A percentile compares a stretch with the other conserved stretches of the same genome.
Conservation (phyloP, 306 rosid species). For the Leucaena leucocephala region DNA sequence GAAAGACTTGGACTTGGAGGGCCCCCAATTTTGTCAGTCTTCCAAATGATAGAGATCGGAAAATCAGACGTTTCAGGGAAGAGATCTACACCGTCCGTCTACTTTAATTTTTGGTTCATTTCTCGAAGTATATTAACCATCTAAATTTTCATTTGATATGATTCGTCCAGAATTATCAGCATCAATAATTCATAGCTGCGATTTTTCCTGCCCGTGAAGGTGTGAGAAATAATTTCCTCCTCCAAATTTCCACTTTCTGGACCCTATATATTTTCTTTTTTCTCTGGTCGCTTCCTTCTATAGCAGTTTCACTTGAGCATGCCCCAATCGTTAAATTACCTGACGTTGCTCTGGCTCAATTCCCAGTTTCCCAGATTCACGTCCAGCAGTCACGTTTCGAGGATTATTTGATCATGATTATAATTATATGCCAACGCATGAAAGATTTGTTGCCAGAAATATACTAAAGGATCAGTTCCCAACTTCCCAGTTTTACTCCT, state of each 20-base stretch:
- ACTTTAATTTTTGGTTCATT: neutral
- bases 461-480: neutral
- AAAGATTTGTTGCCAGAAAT: neutral
- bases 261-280: too few species aligned
- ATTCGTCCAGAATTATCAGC: too few species aligned
- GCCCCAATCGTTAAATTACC: too few species aligned
- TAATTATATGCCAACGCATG: neutral
- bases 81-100: neutral
- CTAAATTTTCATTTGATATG: too few species aligned
- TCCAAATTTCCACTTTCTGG: too few species aligned
- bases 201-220: too few species aligned
- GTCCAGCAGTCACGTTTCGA: too few species aligned
- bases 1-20: neutral
- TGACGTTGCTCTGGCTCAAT: too few species aligned
- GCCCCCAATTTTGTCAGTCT: neutral
- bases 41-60: neutral
- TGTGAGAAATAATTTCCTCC: too few species aligned
- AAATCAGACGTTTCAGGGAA: neutral
- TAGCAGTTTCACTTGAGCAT: too few species aligned
- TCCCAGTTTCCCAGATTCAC: neutral
- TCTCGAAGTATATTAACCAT: neutral
- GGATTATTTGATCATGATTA: neutral
- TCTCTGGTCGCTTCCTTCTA: too few species aligned
- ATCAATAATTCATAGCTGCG: too few species aligned
- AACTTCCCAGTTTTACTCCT: neutral